Evolutionary conservation across 2,329 filamentous ascomycete genomes (phyloP), one percentile per base, ranked within the genome.

Genomic region (Fusarium sororula): DNA sequence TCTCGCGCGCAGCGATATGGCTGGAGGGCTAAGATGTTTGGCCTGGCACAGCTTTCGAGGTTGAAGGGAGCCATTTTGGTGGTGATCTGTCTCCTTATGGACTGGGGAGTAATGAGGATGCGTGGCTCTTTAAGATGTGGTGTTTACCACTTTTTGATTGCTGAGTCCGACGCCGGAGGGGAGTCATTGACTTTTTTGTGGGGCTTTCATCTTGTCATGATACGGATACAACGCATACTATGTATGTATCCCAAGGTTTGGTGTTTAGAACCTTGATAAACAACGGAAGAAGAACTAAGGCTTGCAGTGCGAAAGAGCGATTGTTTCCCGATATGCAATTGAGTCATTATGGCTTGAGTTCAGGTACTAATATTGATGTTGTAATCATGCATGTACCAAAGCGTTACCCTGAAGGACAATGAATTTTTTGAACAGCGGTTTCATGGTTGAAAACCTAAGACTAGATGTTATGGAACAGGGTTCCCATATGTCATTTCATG

Each of bases 1-100:
- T 96, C 93, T 88, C 93, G 85, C 35, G 93, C 93, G 81, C 93
- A 96, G 66, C 93, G 91, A 80, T 96, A 96, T 44, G 93, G 93
- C 79, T 94, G 88, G 54, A 96, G 85, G 72, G 91, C 87, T 74
- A 95, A 84, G 69, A 96, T 95, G 82, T 95, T 96, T 48, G 91
- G 88, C 76, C 93, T 89, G 45, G 92, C 93, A 80, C 93, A 95
- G 71, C 89, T 92, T 77, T 92, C 85, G 58, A 96, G 85, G 80
- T 94, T 89, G 82, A 95, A 95, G 38, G 91, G 85, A 39, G 89
- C 87, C 86, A 90, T 90, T 66, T 70, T 80, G 55, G 41, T 26
- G 57, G 42, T 63, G 14, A 37, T 41, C 50, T 22, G 28, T 51
- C 30, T 65, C 50, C 51, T 62, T 37, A n/a, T 5, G 54, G 32